Conservation (phyloP, 2,329 filamentous ascomycete species). For the Aureobasidium sp. region DNA sequence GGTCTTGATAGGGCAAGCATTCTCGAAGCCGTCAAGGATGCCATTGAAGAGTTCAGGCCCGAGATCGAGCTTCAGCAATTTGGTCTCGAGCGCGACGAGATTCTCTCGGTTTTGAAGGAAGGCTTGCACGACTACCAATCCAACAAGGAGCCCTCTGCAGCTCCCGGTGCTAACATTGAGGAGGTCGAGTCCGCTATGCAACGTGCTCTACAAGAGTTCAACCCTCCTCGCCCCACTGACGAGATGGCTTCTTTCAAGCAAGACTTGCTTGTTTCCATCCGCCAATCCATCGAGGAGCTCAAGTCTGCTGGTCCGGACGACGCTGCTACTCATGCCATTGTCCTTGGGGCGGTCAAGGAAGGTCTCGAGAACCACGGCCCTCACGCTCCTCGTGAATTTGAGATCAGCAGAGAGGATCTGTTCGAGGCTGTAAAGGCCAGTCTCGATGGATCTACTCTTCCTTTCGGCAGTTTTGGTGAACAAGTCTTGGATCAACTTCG, state of each 20-base stretch:
- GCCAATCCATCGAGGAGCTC: slow-evolving; percentile 79
- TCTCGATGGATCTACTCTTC: slow-evolving; percentile 46
- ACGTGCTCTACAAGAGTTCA: slow-evolving; percentile 77
- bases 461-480: slow-evolving; percentile 49
- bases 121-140: slow-evolving; percentile 70
- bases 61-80: slow-evolving; percentile 87
- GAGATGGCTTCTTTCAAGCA: slow-evolving; percentile 67
- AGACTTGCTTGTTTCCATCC: slow-evolving; percentile 75
- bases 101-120: slow-evolving; percentile 77
- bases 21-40: slow-evolving; percentile 77
- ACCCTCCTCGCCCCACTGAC: slow-evolving; percentile 63
- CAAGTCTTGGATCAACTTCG: slow-evolving; percentile 55
- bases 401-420: slow-evolving; percentile 46
- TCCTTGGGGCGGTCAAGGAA: slow-evolving; percentile 53
- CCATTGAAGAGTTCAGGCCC: slow-evolving; percentile 90
- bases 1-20: slow-evolving; percentile 62
- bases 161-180: slow-evolving; percentile 53
- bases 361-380: slow-evolving; percentile 46
- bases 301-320: slow-evolving; percentile 46
- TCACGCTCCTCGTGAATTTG: slow-evolving; percentile 36
- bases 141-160: slow-evolving; percentile 39
- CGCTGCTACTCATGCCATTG: slow-evolving; percentile 46
- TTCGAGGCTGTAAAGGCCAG: slow-evolving; percentile 53
- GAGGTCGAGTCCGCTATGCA: slow-evolving; percentile 80
- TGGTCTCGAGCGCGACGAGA: slow-evolving; percentile 82